Evolutionary conservation across 2,329 filamentous ascomycete genomes (phyloP), one percentile per base, ranked within the genome.

Genomic region (Ploettnerulaceae sp.): DNA sequence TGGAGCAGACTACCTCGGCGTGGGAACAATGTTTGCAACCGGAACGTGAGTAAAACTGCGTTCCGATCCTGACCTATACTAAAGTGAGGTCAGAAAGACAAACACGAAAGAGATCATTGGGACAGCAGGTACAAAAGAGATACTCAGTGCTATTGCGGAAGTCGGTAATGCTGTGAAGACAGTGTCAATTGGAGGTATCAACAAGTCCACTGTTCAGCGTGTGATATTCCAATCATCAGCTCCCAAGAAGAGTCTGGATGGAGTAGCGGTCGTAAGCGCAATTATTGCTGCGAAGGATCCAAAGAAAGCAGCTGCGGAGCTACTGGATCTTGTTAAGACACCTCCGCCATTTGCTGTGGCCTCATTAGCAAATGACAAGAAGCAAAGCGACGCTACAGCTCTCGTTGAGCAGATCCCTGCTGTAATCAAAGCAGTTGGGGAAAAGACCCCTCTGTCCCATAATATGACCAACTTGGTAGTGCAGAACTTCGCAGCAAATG

Each of bases 391-490:
- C 22, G 54, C 60, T 7, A 40, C 56, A 60, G 31, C 31, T 2
- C 41, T 62, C 14, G 38, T 63, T 11, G n/a, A 47, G 3, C 42
- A 54, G 45, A 42, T 59, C 7, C 55, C 56, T 17, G 41, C 57
- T 3, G 67, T 86, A 14, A 71, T 94, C 33, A 71, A 70, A 49
- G 71, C 73, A 5, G 76, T 95, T 37, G 77, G 77, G 4, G 64
- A 71, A 2, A 72, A 68, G 33, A 82, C 77, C 47, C 89, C 90
- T 0, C 74, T 97, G 17, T 86, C 85, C 40, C 91, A 97, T 69
- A 96, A 95, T 68, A 97, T 97, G 88, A 97, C 93, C 43, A 97
- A 97, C 64, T 75, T 90, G 42, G 91, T 97, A 0, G 91, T 96
- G 17, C 89, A 95, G 61, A 95, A 96, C 68, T 86, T 97, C 60